A percentile compares a stretch with the other conserved stretches of the same genome.
These are phyloP conservation scores for Triticum monococcum DNA, from an alignment of 176 grass and related monocot genomes.

Conservation along the genomic window DNA sequence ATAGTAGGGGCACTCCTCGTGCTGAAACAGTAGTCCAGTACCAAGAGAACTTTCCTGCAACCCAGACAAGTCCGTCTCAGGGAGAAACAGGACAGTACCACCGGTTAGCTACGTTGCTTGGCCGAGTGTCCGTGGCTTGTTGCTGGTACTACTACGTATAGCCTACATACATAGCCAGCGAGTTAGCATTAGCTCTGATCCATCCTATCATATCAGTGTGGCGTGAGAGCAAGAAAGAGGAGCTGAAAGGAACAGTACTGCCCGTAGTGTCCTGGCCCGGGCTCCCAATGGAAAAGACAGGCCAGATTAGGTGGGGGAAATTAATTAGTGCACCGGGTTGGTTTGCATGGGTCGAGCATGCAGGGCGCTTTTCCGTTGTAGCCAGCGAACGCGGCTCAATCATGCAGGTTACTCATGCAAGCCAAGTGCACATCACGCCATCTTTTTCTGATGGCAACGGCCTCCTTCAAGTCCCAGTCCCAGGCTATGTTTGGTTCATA, in stretches of 20 bases:
- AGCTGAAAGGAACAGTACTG: conserved; percentile 1
- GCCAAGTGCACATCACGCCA: conserved; percentile 53
- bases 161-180: neutral
- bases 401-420: conserved; percentile 52
- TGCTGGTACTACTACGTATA: neutral
- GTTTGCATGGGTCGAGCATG: conserved; percentile 46
- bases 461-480: conserved; percentile 12
- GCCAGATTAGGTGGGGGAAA: conserved; percentile 33
- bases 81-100: neutral
- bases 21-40: neutral
- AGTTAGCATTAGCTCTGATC: neutral
- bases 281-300: neutral
- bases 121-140: neutral
- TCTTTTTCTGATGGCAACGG: conserved; percentile 39
- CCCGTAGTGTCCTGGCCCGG: neutral
- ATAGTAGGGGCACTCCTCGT: neutral
- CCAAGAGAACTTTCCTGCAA: neutral
- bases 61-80: neutral
- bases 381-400: conserved; percentile 37
- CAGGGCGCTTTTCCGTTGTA: conserved; percentile 6
- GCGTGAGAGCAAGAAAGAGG: conserved; percentile 16
- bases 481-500: no score
- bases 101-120: neutral
- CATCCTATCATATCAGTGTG: neutral
- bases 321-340: conserved; percentile 50